These are phyloP conservation scores for Eremochloa ophiuroides DNA, from an alignment of 176 grass and related monocot genomes.

Conservation along the genomic window DNA sequence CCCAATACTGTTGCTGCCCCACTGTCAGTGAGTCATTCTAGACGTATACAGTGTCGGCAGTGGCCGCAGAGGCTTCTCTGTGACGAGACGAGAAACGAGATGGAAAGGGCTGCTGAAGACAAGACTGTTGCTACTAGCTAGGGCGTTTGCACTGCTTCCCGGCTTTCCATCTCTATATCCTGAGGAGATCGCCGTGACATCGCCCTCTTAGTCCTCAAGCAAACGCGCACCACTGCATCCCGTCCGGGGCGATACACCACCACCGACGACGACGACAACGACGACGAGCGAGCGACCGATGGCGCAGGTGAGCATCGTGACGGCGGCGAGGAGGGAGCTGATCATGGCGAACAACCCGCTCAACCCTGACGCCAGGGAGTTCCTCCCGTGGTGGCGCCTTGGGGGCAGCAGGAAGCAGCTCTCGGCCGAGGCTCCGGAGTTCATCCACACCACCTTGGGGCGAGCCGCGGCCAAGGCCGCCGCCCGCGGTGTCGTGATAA, in stretches of 20 bases:
- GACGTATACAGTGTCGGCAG: not conserved
- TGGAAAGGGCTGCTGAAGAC: not conserved
- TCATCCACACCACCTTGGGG: not conserved
- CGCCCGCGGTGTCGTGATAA: not conserved
- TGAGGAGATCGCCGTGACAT: not conserved
- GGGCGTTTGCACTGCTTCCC: not conserved
- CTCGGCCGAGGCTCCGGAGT: constrained; percentile 10
- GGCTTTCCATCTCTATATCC: not conserved
- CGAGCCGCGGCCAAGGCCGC: not conserved
- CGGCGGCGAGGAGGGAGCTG: not conserved
- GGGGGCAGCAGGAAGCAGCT: not conserved
- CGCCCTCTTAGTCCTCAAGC: not conserved
- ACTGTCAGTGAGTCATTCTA: not conserved
- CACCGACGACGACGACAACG: too few species aligned
- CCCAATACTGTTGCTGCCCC: not conserved
- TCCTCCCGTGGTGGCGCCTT: constrained; percentile 18
- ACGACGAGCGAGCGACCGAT: not conserved
- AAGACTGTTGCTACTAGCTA: not conserved
- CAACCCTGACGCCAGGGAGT: constrained; percentile 18
- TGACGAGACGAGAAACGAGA: not conserved
- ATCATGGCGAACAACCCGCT: too few species aligned
- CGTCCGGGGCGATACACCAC: too few species aligned
- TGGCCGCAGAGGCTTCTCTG: too few species aligned
- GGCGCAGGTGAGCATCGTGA: not conserved
- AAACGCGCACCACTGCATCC: too few species aligned